Base-by-base conservation (phyloP, 257 asterid species). In the Galeopsis tetrahit region DNA sequence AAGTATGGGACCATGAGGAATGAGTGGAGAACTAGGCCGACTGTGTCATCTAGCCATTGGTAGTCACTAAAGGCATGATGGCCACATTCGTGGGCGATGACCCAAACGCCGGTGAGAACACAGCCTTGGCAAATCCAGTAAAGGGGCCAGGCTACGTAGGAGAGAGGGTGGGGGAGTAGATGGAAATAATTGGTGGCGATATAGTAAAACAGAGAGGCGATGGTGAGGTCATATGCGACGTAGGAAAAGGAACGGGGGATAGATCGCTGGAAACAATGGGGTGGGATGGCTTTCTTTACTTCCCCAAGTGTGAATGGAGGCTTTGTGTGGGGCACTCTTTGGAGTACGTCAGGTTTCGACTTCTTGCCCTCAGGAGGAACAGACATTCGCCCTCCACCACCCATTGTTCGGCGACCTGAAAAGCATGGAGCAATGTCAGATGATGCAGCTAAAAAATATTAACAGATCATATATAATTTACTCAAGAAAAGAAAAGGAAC, bases 191-290 rank as follows among this genome's bases (percentile, higher is more conserved):
- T 84, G 57, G 96, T 83, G 75, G 97, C 96, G 6, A 73, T 64
- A 15, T 85, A 83, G 91, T 87, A 87, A 65, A 91, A 77, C 60
- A 89, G 63, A 61, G 84, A 78, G 78, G 79, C 89, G 14, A 91
- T 79, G 58, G 79, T 55, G 2, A 91, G 81, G 80, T 91, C 97
- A 42, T 79, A 84, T 2, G 78, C 34, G 13, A 89, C 88, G 1
- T 89, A 91, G 56, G 97, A 91, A 77, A 91, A 91, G 6, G 96
- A 91, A 69, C 83, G 89, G 9, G 84, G 87, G n/a, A 91, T 81
- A 1, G 97, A 91, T 3, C 97, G 91, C 79, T 85, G 62, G 89
- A 91, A 91, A 72, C 97, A 89, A 82, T 89, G 97, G 77, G 91
- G 90, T 11, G 96, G 97, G 81, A 91, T 87, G 82, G 96, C 87